Percentiles rank a stretch among this genome's conserved stretches.
phyloP scores from a whole-genome alignment of 805 yeast species.

The Candida adriatica region DNA sequence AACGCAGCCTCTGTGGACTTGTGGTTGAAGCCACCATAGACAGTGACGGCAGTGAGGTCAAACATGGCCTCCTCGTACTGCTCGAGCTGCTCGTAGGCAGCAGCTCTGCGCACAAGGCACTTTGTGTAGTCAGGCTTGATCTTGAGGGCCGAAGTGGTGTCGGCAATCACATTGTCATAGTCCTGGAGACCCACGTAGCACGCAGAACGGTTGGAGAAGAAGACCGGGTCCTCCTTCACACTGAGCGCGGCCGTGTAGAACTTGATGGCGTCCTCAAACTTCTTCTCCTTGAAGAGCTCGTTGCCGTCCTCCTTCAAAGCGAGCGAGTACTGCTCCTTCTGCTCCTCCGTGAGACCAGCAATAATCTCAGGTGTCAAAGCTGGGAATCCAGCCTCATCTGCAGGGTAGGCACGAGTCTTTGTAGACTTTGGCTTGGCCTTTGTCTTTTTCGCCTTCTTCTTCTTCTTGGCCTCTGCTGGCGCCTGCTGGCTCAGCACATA shows the following conservation, averaged over 20 bases:
- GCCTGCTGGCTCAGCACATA: conserved; percentile 37
- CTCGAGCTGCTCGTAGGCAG: conserved; percentile 80
- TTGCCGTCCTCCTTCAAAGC: conserved; percentile 90
- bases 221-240: conserved; percentile 78
- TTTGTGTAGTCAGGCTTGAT: conserved; percentile 87
- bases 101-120: conserved; percentile 89
- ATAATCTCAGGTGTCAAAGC: conserved; percentile 41
- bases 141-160: conserved; percentile 78
- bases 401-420: conserved; percentile 42
- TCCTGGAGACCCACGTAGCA: conserved; percentile 81
- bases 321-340: conserved; percentile 58
- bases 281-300: conserved; percentile 60
- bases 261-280: conserved; percentile 68
- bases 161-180: conserved; percentile 78
- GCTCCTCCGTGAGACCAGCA: conserved; percentile 37
- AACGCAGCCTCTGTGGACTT: conserved; percentile 71
- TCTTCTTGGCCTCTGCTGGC: conserved; percentile 37
- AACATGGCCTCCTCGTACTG: conserved; percentile 78
- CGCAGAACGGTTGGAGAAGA: conserved; percentile 93
- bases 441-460: conserved; percentile 22
- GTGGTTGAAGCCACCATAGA: conserved; percentile 78
- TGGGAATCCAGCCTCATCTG: conserved; percentile 51
- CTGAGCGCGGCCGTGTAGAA: conserved; percentile 74
- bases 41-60: conserved; percentile 84
- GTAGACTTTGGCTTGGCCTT: conserved; percentile 7